These are phyloP conservation scores for Prosopis cineraria DNA, from an alignment of 306 rosid genomes.

Conservation along the genomic window DNA sequence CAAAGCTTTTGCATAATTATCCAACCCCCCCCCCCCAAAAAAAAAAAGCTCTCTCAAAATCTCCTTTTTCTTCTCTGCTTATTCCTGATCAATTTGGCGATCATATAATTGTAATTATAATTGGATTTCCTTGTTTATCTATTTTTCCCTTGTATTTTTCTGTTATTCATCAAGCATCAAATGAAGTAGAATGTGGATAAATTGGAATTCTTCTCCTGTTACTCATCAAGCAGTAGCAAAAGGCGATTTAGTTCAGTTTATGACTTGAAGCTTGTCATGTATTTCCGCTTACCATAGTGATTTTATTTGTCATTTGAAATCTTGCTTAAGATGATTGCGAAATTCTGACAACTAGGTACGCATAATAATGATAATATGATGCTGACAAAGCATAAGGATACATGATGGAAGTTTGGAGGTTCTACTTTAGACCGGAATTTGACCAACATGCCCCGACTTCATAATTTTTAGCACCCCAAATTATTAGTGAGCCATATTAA, in stretches of 20 bases:
- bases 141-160: neutral
- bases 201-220: no score
- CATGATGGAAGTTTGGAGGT: neutral
- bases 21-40: no score
- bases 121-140: neutral
- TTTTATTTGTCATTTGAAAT: neutral
- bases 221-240: neutral
- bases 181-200: no score
- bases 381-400: neutral
- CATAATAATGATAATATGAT: neutral
- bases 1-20: no score
- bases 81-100: neutral
- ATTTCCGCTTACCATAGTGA: neutral
- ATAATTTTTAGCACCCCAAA: neutral
- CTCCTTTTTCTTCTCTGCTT: neutral
- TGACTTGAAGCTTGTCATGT: neutral
- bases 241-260: neutral
- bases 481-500: neutral
- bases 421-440: neutral
- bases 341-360: neutral
- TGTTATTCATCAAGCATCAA: neutral
- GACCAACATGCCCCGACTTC: neutral
- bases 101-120: no score
- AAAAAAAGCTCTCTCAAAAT: no score
- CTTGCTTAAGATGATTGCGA: neutral